phyloP scores from a whole-genome alignment of 2,329 filamentous ascomycete species.

The Drechslerella dactyloides region DNA sequence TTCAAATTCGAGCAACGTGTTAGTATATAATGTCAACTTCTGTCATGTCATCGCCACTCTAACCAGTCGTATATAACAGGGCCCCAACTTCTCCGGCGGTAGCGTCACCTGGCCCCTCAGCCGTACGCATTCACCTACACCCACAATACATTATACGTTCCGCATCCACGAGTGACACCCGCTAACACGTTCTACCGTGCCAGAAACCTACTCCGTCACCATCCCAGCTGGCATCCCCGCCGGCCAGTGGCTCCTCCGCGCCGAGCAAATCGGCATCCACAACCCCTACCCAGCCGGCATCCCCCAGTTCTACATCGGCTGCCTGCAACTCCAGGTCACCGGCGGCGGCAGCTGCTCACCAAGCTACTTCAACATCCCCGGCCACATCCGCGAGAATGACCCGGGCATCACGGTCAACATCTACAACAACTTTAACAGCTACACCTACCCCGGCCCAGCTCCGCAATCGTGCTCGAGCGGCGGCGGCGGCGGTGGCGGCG shows the following conservation, averaged over 20 bases:
- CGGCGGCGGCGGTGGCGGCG: slow-evolving; percentile 10
- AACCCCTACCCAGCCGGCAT: slow-evolving; percentile 55
- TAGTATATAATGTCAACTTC: background rate
- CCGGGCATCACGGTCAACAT: slow-evolving; percentile 55
- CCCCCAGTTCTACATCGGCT: slow-evolving; percentile 58
- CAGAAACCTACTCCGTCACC: slow-evolving; percentile 51
- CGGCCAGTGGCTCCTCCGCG: slow-evolving; percentile 57
- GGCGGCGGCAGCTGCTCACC: slow-evolving; percentile 56
- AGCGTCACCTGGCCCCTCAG: slow-evolving; percentile 28
- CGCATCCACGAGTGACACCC: background rate
- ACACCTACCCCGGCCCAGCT: slow-evolving; percentile 55
- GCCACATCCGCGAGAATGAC: slow-evolving; percentile 56
- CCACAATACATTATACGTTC: background rate
- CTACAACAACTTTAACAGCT: slow-evolving; percentile 57
- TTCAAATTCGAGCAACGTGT: slow-evolving; percentile 43
- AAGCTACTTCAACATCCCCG: slow-evolving; percentile 57
- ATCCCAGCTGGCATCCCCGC: slow-evolving; percentile 55
- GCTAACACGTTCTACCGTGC: slow-evolving; percentile 52
- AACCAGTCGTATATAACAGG: background rate
- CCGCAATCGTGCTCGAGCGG: slow-evolving; percentile 47
- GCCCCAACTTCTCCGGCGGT: slow-evolving; percentile 29
- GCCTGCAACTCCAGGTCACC: slow-evolving; percentile 56
- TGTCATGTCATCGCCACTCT: background rate
- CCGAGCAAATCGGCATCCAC: slow-evolving; percentile 57
- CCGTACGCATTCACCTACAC: background rate